A percentile compares a stretch with the other conserved stretches of the same genome.
Conservation (phyloP, 1,284 basidiomycete species). For the Ceratobasidium sp. region DNA sequence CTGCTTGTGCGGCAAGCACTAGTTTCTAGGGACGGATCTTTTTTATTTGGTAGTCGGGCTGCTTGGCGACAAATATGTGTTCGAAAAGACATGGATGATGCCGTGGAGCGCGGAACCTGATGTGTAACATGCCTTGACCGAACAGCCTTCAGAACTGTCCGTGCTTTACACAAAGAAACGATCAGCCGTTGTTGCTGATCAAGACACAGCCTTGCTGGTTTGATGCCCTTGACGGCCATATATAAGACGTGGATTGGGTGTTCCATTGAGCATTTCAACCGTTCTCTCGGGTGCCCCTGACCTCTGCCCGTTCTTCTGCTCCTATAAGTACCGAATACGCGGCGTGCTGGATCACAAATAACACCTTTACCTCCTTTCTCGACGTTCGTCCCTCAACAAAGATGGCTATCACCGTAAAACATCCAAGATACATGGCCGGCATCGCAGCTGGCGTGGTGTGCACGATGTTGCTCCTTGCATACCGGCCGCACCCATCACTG, state of each 20-base stretch:
- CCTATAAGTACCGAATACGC: neutral
- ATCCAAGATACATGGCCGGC: constrained; percentile 13
- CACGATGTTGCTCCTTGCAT: constrained; percentile 22
- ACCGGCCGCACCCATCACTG: neutral
- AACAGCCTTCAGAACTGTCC: neutral
- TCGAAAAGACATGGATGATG: neutral
- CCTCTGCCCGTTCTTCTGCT: neutral
- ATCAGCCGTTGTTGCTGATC: neutral
- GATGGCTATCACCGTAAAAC: neutral
- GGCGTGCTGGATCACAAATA: neutral
- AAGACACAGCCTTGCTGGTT: neutral
- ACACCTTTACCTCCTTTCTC: neutral
- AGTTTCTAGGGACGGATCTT: neutral
- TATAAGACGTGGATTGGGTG: neutral
- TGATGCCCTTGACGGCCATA: neutral
- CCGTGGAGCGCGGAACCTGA: neutral
- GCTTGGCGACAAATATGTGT: too few species aligned
- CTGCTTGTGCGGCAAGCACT: neutral
- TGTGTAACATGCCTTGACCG: neutral
- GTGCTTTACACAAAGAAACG: neutral
- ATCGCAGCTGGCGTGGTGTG: constrained; percentile 21
- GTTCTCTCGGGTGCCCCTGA: neutral
- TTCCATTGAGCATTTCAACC: neutral
- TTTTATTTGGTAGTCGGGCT: too few species aligned
- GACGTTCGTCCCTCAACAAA: neutral